Conservation (phyloP, 1,139 yeast species). For the Wickerhamomyces sp. region DNA sequence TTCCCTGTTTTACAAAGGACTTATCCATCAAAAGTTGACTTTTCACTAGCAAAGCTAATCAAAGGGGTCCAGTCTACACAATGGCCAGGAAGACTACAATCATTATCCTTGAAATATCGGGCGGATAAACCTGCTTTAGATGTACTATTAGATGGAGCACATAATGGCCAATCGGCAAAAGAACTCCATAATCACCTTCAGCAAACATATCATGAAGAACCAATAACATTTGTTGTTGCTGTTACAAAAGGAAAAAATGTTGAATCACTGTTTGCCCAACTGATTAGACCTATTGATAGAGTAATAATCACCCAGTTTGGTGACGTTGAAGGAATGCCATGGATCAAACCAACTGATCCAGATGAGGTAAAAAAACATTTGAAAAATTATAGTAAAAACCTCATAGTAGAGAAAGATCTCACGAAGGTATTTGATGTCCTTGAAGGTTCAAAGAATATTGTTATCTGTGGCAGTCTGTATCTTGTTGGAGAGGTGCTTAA, state of each 20-base stretch:
- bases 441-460: constrained; percentile 32
- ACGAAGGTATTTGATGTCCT: constrained; percentile 16
- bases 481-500: constrained; percentile 66
- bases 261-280: constrained; percentile 43
- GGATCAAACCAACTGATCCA: constrained; percentile 58
- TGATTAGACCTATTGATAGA: constrained; percentile 47
- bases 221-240: constrained; percentile 63
- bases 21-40: constrained; percentile 18
- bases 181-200: constrained; percentile 51
- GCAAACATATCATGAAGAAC: constrained; percentile 24
- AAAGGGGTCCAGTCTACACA: constrained; percentile 47
- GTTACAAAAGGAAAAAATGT: constrained; percentile 72
- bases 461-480: constrained; percentile 78
- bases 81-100: constrained; percentile 68
- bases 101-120: constrained; percentile 26
- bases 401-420: constrained; percentile 17
- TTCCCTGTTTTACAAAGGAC: constrained; percentile 23
- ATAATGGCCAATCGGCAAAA: constrained; percentile 77
- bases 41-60: constrained; percentile 33
- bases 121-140: constrained; percentile 23
- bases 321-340: constrained; percentile 85
- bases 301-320: constrained; percentile 63
- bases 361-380: constrained; percentile 34
- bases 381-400: constrained; percentile 30
- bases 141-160: constrained; percentile 85